These are phyloP conservation scores for Mycocalia duriaeana DNA, from an alignment of 1,284 basidiomycete genomes.

Conservation along the genomic window DNA sequence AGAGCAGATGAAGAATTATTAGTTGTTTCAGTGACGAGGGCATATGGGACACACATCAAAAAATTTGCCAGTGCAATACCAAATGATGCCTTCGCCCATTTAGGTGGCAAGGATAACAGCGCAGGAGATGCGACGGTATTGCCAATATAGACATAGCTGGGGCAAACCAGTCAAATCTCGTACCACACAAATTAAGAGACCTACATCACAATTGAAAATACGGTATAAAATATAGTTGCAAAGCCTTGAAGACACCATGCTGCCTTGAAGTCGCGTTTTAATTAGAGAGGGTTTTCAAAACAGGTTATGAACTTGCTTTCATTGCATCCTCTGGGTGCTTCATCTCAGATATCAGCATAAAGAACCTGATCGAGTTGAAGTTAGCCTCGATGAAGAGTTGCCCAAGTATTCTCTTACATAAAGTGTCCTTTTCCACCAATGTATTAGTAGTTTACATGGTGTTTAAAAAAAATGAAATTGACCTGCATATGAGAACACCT, in stretches of 20 bases:
- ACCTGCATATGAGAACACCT: slow-evolving; percentile 55
- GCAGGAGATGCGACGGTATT: slow-evolving; percentile 52
- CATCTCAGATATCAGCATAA: slow-evolving; percentile 56
- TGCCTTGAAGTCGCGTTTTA: slow-evolving; percentile 28
- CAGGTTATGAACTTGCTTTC: slow-evolving; percentile 32
- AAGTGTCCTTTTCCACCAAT: too few relatives aligned
- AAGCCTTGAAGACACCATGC: slow-evolving; percentile 51
- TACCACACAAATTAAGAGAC: too few relatives aligned
- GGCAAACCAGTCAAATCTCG: too few relatives aligned
- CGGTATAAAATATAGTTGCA: slow-evolving; percentile 42
- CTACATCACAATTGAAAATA: slow-evolving; percentile 46
- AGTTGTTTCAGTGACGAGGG: not conserved
- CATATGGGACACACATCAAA: slow-evolving; percentile 34
- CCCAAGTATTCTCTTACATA: slow-evolving; percentile 32
- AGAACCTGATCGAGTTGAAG: slow-evolving; percentile 33
- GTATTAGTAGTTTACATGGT: too few relatives aligned
- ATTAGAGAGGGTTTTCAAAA: not conserved
- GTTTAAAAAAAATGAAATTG: slow-evolving; percentile 12
- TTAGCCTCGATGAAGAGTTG: not conserved
- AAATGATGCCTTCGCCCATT: slow-evolving; percentile 47
- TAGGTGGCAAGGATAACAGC: slow-evolving; percentile 43
- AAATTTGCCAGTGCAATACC: slow-evolving; percentile 45
- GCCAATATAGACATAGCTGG: slow-evolving; percentile 51
- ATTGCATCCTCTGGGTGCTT: slow-evolving; percentile 45
- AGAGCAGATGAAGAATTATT: not conserved